These are phyloP conservation scores for Catharanthus roseus DNA, from an alignment of 257 asterid genomes.

Conservation along the genomic window DNA sequence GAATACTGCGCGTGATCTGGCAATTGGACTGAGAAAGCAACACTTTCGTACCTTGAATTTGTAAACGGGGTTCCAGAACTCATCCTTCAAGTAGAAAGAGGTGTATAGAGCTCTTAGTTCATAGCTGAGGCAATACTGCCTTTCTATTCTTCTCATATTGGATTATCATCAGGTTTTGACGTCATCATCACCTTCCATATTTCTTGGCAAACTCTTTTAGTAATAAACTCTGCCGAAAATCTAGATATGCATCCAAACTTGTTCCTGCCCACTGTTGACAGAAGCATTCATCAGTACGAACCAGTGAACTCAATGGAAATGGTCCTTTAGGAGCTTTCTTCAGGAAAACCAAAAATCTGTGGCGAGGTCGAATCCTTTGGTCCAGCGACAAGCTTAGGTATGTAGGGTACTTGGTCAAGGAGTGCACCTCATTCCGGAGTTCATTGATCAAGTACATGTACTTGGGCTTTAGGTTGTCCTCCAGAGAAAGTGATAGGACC, in stretches of 20 bases:
- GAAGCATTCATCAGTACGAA: conserved; percentile 86
- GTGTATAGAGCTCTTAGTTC: background rate
- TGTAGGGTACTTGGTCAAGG: conserved; percentile 77
- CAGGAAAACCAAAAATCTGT: conserved; percentile 72
- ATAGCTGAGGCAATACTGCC: background rate
- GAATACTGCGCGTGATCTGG: background rate
- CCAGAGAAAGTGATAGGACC: conserved; percentile 88
- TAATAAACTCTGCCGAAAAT: conserved; percentile 75
- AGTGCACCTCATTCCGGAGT: conserved; percentile 75
- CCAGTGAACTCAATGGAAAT: conserved; percentile 83
- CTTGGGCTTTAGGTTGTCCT: conserved; percentile 84
- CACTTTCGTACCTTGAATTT: background rate
- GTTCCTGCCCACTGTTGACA: conserved; percentile 98
- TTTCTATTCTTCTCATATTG: background rate
- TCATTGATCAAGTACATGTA: conserved; percentile 86
- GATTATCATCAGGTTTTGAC: background rate
- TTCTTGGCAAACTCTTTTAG: conserved; percentile 79
- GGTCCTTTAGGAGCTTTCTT: conserved; percentile 94
- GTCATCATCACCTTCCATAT: conserved; percentile 50
- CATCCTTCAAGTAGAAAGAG: background rate
- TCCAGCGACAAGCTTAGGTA: conserved; percentile 89
- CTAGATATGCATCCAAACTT: conserved; percentile 73
- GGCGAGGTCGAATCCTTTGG: conserved; percentile 96
- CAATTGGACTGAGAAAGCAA: background rate
- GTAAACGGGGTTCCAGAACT: background rate